These are phyloP conservation scores for Globisporangium alternatum DNA, from an alignment of 352 stramenopile genomes.

Conservation along the genomic window DNA sequence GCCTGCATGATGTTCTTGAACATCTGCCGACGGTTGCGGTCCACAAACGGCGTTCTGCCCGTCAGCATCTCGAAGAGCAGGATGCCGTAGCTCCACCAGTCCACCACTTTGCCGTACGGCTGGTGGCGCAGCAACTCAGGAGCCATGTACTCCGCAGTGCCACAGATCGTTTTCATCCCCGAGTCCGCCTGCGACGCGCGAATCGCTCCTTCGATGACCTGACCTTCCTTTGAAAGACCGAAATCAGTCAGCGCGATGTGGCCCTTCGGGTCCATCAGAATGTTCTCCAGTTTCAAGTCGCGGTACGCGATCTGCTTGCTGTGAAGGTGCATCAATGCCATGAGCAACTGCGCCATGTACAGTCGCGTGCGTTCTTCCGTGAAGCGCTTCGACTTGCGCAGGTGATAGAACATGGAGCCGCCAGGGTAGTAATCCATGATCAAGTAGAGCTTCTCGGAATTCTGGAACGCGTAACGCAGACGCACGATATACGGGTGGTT, in stretches of 20 bases:
- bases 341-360: conserved; percentile 88
- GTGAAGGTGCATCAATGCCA: conserved; percentile 86
- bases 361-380: conserved; percentile 78
- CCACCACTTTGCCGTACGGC: conserved; percentile 87
- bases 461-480: conserved; percentile 86
- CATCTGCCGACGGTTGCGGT: conserved; percentile 86
- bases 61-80: conserved; percentile 89
- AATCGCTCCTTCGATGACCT: conserved; percentile 79
- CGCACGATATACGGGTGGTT: conserved; percentile 87
- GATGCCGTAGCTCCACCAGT: conserved; percentile 91
- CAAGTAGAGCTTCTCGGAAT: conserved; percentile 93
- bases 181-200: conserved; percentile 72
- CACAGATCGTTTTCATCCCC: conserved; percentile 89
- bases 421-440: conserved; percentile 95
- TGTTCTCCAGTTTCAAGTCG: conserved; percentile 90
- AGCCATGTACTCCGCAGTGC: conserved; percentile 88
- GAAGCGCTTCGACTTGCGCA: conserved; percentile 87
- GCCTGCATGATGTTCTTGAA: conserved; percentile 92
- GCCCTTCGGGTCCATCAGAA: conserved; percentile 86
- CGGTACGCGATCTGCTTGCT: conserved; percentile 89
- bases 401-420: conserved; percentile 88
- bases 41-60: conserved; percentile 81
- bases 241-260: conserved; percentile 89
- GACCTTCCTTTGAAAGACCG: conserved; percentile 83
- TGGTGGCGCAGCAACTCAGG: conserved; percentile 81